Evolutionary conservation across 2,329 filamentous ascomycete genomes (phyloP).

Genomic region (Aspergillus eucalypticola): DNA sequence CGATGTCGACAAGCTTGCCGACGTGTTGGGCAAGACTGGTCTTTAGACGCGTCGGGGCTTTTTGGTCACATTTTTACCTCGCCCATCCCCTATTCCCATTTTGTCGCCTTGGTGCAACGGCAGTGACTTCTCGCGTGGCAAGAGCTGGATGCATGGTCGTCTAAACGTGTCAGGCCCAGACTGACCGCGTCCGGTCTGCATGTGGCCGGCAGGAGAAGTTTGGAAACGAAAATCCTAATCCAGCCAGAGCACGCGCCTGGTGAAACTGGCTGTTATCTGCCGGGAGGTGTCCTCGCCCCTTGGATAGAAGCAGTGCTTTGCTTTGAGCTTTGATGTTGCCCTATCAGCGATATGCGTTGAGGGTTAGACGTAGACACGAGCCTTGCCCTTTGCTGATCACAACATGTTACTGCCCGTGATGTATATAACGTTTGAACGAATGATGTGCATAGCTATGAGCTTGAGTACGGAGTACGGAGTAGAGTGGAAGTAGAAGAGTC

Average conservation of each 20-base stretch:
- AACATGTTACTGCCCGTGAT: not conserved
- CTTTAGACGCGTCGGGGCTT: conserved; percentile 23
- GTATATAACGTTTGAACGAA: conserved; percentile 5
- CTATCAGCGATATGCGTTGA: not conserved
- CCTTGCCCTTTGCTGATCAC: not conserved
- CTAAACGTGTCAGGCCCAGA: not conserved
- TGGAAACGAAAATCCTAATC: not conserved
- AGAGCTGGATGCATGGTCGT: conserved; percentile 2
- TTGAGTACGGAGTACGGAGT: too few relatives aligned
- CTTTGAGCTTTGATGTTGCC: not conserved
- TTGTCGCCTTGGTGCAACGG: conserved; percentile 4
- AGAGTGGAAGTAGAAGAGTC: not conserved
- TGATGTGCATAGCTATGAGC: not conserved
- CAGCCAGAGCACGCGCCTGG: not conserved
- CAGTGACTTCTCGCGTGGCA: conserved; percentile 5
- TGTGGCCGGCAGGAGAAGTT: not conserved
- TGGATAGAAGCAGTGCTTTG: conserved; percentile 1
- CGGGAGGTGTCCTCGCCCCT: not conserved
- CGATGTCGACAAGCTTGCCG: conserved; percentile 78
- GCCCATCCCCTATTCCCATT: not conserved
- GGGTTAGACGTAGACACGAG: not conserved
- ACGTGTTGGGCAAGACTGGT: conserved; percentile 70
- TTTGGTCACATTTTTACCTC: not conserved
- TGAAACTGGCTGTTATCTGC: not conserved
- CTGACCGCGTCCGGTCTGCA: not conserved